Percentiles rank a stretch among this genome's conserved stretches.
Evolutionary conservation across 2,329 filamentous ascomycete genomes (phyloP).

Genomic region (Xylariaceae sp.): DNA sequence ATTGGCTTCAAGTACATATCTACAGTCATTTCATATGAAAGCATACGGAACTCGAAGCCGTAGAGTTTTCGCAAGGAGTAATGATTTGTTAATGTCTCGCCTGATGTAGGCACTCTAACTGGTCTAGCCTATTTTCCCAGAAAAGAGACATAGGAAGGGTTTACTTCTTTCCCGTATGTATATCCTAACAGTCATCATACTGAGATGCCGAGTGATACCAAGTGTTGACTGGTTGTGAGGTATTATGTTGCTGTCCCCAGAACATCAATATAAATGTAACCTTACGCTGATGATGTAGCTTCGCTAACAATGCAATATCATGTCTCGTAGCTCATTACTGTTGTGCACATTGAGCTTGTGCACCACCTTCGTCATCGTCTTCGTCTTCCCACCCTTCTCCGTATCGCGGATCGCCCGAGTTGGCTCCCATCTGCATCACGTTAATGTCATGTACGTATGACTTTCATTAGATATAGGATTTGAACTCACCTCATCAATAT

Average conservation of each 20-base stretch:
- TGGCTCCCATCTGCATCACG: constrained; percentile 68
- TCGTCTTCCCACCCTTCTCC: constrained; percentile 74
- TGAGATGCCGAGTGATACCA: neutral
- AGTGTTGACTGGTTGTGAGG: constrained; percentile 3
- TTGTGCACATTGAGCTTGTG: constrained; percentile 72
- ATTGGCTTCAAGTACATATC: neutral
- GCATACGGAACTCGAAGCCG: neutral
- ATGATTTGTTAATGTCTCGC: constrained; percentile 17
- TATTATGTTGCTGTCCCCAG: constrained; percentile 6
- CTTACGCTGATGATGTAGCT: constrained; percentile 22
- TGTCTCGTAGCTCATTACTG: constrained; percentile 60
- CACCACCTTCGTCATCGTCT: constrained; percentile 72
- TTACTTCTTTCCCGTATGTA: constrained; percentile 6
- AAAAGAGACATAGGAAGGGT: constrained; percentile 5
- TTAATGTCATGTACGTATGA: neutral
- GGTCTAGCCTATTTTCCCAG: constrained; percentile 26
- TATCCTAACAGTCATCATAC: constrained; percentile 12
- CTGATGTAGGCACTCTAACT: constrained; percentile 25
- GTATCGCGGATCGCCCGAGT: constrained; percentile 70
- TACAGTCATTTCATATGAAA: neutral
- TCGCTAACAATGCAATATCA: constrained; percentile 28
- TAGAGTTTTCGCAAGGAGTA: constrained; percentile 7
- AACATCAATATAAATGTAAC: too few species aligned
- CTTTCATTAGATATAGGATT: neutral
- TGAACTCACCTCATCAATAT: constrained; percentile 74